Conservation (phyloP, 495 filamentous ascomycete genomes). For the Durotheca rogersii region DNA sequence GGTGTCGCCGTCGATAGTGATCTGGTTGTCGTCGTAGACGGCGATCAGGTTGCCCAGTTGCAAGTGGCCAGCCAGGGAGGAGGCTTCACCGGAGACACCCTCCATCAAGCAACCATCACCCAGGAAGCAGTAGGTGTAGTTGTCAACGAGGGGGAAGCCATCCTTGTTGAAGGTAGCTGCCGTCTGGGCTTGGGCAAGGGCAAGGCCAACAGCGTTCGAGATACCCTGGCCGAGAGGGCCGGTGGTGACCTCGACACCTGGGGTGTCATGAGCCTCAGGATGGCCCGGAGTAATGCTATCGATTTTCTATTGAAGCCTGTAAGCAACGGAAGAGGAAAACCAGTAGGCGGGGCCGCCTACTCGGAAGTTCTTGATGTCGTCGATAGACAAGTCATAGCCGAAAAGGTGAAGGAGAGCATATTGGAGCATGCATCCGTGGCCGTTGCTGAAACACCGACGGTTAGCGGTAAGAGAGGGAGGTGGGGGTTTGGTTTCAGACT, state of each 20-base stretch:
- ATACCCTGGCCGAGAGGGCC: conserved; percentile 96
- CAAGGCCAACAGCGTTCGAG: conserved; percentile 92
- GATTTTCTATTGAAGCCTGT: conserved; percentile 56
- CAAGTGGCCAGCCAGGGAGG: conserved; percentile 88
- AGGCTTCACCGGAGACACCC: conserved; percentile 92
- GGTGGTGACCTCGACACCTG: conserved; percentile 96
- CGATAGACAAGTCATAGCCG: conserved; percentile 80
- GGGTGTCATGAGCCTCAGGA: conserved; percentile 94
- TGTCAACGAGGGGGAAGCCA: conserved; percentile 85
- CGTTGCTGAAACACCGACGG: conserved; percentile 63
- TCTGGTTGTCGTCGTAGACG: conserved; percentile 98
- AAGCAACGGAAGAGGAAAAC: not conserved
- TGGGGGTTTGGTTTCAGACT: conserved; percentile 44
- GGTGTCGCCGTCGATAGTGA: conserved; percentile 92
- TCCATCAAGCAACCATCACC: conserved; percentile 99
- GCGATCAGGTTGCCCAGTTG: conserved; percentile 96
- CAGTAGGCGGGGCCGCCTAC: conserved; percentile 56
- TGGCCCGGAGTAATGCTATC: conserved; percentile 97
- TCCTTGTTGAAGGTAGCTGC: conserved; percentile 96
- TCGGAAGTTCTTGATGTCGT: conserved; percentile 94
- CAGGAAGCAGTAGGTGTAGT: conserved; percentile 95
- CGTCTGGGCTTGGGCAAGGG: conserved; percentile 89
- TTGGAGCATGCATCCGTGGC: conserved; percentile 98
- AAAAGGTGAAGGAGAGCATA: conserved; percentile 97
- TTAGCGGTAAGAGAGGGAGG: conserved; percentile 1